Base-by-base conservation (phyloP, 2,329 filamentous ascomycete species). In the Amylocarpus encephaloides region DNA sequence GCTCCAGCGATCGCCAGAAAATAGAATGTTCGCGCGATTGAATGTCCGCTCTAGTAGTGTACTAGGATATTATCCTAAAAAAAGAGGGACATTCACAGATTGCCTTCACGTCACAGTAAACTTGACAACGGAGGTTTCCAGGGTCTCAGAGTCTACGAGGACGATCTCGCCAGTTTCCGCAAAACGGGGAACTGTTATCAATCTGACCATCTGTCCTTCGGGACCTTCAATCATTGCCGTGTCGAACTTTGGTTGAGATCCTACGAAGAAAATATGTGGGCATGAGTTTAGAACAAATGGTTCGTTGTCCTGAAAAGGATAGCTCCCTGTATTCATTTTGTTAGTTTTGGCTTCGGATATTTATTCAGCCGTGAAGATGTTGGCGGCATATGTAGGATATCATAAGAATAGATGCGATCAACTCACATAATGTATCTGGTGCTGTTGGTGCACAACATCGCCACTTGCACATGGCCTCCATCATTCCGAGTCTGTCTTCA, bases 391-490 rank as follows among this genome's bases (percentile, higher is more conserved):
- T 16, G 15, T 22, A 35, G 43, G n/a, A 18, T 18, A 32, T n/a
- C n/a, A 15, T 50, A 26, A 18, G 26, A 12, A 38, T 13, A 41
- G n/a, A 29, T 48, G 16, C 4, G 4, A 26, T 26, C 22, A 40
- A 73, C 86, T 75, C 75, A 92, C 90, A 95, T 39, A 98, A 67
- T 0, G 94, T 98, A 68, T 98, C 94, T 0, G 94, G 93, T 1
- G 93, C 93, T 0, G 93, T 98, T 1, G 93, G 93, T 5, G 93
- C 93, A 58, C 83, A 83, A 64, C 89, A 88, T 54, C 93, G 79
- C 93, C 93, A 98, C 52, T 90, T 78, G 58, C 95, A 83, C 81
- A 95, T 93, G 50, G 85, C 84, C 69, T 97, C 93, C 86, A 97
- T 93, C 78, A 96, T 88, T 42, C 85, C 84, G 22, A 97, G 65